Evolutionary conservation across 345 rosid genomes (phyloP).

Genomic region (Pugionium dolabratum): DNA sequence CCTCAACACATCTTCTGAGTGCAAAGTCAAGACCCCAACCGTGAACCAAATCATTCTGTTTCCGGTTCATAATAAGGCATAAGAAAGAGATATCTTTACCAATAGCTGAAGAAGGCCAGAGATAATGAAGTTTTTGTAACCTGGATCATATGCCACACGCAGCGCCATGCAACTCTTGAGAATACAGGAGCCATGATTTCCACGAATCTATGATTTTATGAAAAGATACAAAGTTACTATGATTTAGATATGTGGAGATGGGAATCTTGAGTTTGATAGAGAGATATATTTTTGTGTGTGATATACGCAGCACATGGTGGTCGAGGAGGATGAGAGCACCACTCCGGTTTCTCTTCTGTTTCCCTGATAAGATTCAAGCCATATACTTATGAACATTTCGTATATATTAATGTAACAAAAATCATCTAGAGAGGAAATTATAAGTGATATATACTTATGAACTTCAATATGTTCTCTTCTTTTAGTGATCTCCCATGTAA

Average conservation of each 20-base stretch:
- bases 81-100: neutral
- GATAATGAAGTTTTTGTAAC: conserved; percentile 37
- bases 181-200: conserved; percentile 99
- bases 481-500: conserved; percentile 93
- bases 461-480: conserved; percentile 77
- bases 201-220: conserved; percentile 65
- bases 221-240: conserved; percentile 13
- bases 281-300: neutral
- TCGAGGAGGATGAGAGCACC: conserved; percentile 75
- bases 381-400: neutral
- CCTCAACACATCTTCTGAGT: conserved; percentile 90
- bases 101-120: conserved; percentile 6
- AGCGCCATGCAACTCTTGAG: conserved; percentile 85
- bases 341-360: conserved; percentile 73
- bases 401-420: neutral
- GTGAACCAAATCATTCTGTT: conserved; percentile 95
- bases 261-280: conserved; percentile 7
- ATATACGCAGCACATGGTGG: conserved; percentile 98
- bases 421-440: conserved; percentile 21
- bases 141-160: conserved; percentile 98
- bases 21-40: conserved; percentile 99
- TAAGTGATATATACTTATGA: conserved; percentile 50
- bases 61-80: conserved; percentile 17
- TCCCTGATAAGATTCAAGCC: conserved; percentile 47
- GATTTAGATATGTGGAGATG: conserved; percentile 12